Evolutionary conservation across 345 rosid species (phyloP), one percentile per base, ranked within the genome.

Genomic region (Trapa bicornis): DNA sequence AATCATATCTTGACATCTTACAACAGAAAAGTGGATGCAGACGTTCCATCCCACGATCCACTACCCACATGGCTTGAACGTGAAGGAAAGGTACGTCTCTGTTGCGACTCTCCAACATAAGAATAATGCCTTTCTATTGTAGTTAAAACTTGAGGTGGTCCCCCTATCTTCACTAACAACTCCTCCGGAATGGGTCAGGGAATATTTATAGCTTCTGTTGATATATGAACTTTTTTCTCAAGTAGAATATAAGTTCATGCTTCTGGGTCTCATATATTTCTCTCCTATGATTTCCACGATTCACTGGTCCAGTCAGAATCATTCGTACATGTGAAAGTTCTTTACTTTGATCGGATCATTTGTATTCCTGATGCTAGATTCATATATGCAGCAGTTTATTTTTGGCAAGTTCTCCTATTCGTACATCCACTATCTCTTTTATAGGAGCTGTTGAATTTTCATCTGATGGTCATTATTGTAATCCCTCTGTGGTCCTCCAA

Each of bases 401-500:
- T 58, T 29, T 37, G 17, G 9, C 13, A 57, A 57, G 37, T 57
- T 35, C 63, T 41, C 43, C 43, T 41, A 41, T 8, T 41, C 43
- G 29, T 41, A 41, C 7, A 41, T 1, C 29, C 29, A 22, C 29
- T 22, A 22, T 41, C 43, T 41, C 43, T 41, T 41, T 41, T 41
- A 41, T 41, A 41, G 43, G 38, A 5, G 6, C 6, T 16, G 43
- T 61, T 1, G 22, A 52, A 7, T 16, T 48, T 50, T 54, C 47
- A 61, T 65, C 11, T 65, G 65, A 65, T 29, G 79, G 87, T 75
- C 85, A 85, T 72, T 81, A 64, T 15, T 4, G 4, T 11, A 45
- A 53, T 67, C 67, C 56, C 61, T 65, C 61, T 12, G n/a, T 22
- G 63, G 63, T 58, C 13, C 62, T 57, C 29, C 62, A 54, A 54